Evolutionary conservation across 73 alveolate species (phyloP).

Genomic region (Diophrys appendiculata): DNA sequence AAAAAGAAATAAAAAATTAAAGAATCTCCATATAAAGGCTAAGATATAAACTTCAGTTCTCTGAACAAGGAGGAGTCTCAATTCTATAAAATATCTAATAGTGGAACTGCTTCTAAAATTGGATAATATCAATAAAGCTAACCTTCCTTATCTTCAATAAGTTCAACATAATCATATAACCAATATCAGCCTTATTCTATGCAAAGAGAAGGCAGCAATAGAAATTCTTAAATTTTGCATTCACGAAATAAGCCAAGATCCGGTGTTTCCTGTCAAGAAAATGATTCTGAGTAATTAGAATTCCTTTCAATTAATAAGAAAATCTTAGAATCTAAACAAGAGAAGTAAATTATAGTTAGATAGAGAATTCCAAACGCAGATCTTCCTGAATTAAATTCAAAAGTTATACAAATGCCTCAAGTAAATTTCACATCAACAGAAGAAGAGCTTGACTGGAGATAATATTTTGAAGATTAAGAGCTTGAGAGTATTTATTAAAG

Average conservation of each 20-base stretch:
- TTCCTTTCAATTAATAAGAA: neutral
- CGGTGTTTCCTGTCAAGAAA: neutral
- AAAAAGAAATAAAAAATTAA: too few species aligned
- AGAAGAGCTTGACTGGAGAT: conserved; percentile 35
- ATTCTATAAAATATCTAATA: too few species aligned
- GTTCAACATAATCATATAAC: neutral
- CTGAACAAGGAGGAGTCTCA: too few species aligned
- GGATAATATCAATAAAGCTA: neutral
- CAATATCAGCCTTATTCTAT: neutral
- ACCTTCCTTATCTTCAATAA: neutral
- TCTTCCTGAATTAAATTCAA: neutral
- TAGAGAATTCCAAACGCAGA: neutral
- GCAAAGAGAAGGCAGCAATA: too few species aligned
- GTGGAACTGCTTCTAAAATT: too few species aligned
- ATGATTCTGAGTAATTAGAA: too few species aligned
- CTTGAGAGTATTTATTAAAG: conserved; percentile 24
- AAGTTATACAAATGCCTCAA: neutral
- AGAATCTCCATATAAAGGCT: too few species aligned
- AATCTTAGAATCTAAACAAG: neutral
- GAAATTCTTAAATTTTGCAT: too few species aligned
- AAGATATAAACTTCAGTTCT: too few species aligned
- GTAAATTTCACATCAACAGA: neutral
- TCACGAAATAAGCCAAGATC: neutral
- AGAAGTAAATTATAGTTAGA: neutral
- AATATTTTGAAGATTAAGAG: conserved; percentile 30